Base-by-base conservation (phyloP, 805 yeast species). In the Zygotorulaspora chibaensis region DNA sequence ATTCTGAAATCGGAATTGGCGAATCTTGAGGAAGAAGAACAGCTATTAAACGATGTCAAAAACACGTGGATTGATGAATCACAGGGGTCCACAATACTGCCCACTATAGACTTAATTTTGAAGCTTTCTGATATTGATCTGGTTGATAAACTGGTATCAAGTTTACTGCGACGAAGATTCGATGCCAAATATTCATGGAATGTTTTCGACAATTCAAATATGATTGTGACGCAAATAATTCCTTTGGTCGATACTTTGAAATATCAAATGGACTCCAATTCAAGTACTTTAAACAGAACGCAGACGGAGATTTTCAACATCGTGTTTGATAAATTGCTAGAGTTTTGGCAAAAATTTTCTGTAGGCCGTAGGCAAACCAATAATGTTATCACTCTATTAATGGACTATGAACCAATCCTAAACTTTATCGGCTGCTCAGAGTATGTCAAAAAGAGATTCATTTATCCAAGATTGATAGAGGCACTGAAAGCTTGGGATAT, bases 401-500 rank as follows among this genome's bases (percentile, higher is more conserved):
- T 58, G 9, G 51, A 58, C 33, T 61, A 51, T 36, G 59, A 57
- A 33, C 33, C 48, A 2, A 38, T 58, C 1, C 29, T 62, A n/a
- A 47, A 43, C 16, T 61, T 52, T 38, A 55, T 57, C 13, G 47
- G 43, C 25, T 48, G 55, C 38, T 47, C 40, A 13, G 54, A 62
- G 3, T 56, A 57, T 35, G 42, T 77, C 11, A 38, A 66, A 3
- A 44, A 55, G 5, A 56, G 54, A 2, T 57, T 61, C 4, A 55
- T 80, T 2, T 42, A 63, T 0, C 78, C 79, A 0, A 68, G 64
- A 28, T 56, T 80, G 3, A 33, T 54, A 0, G 17, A 48, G 2
- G 67, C 63, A 0, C 58, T 78, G 5, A 47, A 57, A 3, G 49
- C 52, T 0, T 76, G 80, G 80, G 51, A 61, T 8, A 12, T 35